A percentile compares a stretch with the other conserved stretches of the same genome.
Evolutionary conservation across 768 basidiomycete genomes (phyloP).

Genomic region (Tricholoma bakamatsutake): DNA sequence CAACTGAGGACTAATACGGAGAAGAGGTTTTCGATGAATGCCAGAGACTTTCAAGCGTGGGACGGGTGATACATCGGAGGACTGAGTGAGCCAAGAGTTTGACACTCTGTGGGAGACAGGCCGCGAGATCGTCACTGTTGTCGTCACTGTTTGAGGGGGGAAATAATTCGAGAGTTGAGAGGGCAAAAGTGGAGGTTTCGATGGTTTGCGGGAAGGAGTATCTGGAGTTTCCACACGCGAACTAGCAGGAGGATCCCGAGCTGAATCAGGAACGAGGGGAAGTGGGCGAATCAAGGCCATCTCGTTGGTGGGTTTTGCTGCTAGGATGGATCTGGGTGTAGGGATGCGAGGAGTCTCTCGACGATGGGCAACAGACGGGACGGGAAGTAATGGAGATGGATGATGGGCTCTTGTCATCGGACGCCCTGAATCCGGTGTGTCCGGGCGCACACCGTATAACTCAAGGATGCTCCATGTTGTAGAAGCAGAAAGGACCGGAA

Average conservation of each 20-base stretch:
- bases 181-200: neutral
- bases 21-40: neutral
- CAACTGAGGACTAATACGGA: neutral
- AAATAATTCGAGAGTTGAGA: neutral
- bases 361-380: conserved; percentile 3
- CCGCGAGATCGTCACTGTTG: neutral
- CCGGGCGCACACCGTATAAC: conserved; percentile 14
- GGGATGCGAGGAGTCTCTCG: neutral
- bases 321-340: neutral
- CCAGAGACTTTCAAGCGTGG: neutral
- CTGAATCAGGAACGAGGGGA: conserved; percentile 11
- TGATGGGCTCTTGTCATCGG: conserved; percentile 5
- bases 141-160: neutral
- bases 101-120: neutral
- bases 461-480: conserved; percentile 21
- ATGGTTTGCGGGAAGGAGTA: neutral
- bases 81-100: neutral
- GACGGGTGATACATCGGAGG: neutral
- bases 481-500: conserved; percentile 13
- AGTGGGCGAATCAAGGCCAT: conserved; percentile 10
- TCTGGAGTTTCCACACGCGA: neutral
- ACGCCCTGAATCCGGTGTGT: conserved; percentile 8
- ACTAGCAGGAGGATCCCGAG: neutral
- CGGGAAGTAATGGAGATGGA: conserved; percentile 7
- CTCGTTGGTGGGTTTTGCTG: conserved; percentile 1